Conservation (phyloP, 2,329 filamentous ascomycete species). For the Tolypocladium paradoxum region DNA sequence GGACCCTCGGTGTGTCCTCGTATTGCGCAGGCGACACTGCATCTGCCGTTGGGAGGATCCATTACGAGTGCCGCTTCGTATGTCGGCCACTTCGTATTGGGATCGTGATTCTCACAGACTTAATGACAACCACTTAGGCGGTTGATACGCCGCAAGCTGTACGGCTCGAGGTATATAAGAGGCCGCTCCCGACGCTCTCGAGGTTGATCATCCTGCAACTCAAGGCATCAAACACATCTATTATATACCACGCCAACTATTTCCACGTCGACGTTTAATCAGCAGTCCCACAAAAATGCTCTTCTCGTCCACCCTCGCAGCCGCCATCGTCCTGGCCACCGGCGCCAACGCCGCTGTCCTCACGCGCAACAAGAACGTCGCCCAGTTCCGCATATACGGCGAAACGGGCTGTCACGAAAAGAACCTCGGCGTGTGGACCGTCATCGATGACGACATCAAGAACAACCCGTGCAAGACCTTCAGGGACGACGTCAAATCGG, state of each 20-base stretch:
- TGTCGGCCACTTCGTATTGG: neutral
- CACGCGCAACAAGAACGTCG: slow-evolving; percentile 12
- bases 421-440: slow-evolving; percentile 15
- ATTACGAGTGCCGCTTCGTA: neutral
- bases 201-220: neutral
- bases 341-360: slow-evolving; percentile 7
- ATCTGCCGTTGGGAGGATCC: neutral
- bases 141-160: too few relatives aligned
- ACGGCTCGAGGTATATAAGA: neutral
- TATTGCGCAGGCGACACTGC: slow-evolving; percentile 5
- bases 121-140: too few relatives aligned
- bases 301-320: slow-evolving; percentile 3
- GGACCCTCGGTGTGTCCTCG: neutral
- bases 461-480: slow-evolving; percentile 10
- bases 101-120: neutral
- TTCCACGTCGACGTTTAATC: neutral
- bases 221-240: neutral
- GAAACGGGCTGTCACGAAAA: slow-evolving; percentile 7
- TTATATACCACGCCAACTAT: neutral
- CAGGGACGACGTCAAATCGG: slow-evolving; percentile 5
- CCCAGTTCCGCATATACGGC: slow-evolving; percentile 13
- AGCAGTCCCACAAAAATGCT: slow-evolving; percentile 7
- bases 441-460: slow-evolving; percentile 12
- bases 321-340: slow-evolving; percentile 5
- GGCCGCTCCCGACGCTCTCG: neutral